These are phyloP conservation scores for Sordaria brevicollis DNA, from an alignment of 495 filamentous ascomycete genomes.

Conservation along the genomic window DNA sequence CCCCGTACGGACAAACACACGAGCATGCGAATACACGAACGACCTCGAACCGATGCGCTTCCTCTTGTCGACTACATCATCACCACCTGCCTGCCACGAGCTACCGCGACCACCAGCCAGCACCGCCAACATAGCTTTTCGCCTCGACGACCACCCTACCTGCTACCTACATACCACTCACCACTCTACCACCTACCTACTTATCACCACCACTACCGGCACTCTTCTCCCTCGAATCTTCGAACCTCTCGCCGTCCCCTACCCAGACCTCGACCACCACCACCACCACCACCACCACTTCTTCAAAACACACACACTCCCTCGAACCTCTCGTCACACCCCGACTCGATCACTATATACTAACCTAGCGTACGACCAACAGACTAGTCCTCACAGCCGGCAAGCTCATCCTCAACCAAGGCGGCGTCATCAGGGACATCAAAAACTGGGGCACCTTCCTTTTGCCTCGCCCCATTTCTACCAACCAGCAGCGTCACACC, in stretches of 20 bases:
- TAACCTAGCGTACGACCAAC: background rate
- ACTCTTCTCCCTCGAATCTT: background rate
- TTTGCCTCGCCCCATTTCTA: conserved; percentile 62
- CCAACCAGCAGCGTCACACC: conserved; percentile 69
- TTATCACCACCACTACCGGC: too few species aligned
- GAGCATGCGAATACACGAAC: too few species aligned
- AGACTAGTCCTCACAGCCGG: conserved; percentile 87
- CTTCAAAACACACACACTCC: background rate
- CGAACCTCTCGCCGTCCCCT: conserved; percentile 1
- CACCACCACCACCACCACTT: background rate
- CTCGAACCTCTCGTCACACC: background rate
- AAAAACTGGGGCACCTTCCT: conserved; percentile 90
- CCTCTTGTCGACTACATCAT: background rate
- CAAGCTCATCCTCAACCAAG: conserved; percentile 65
- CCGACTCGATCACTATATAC: background rate
- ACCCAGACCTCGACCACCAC: background rate
- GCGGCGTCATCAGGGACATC: conserved; percentile 84
- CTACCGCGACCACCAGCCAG: too few species aligned
- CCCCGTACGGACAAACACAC: too few species aligned
- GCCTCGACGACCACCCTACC: too few species aligned
- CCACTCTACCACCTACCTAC: too few species aligned
- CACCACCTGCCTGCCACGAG: too few species aligned
- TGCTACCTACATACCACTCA: too few species aligned
- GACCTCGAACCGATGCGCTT: too few species aligned
- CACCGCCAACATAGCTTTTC: too few species aligned